Base-by-base conservation (phyloP, 805 yeast species). In the Metschnikowia baotianmanensis region DNA sequence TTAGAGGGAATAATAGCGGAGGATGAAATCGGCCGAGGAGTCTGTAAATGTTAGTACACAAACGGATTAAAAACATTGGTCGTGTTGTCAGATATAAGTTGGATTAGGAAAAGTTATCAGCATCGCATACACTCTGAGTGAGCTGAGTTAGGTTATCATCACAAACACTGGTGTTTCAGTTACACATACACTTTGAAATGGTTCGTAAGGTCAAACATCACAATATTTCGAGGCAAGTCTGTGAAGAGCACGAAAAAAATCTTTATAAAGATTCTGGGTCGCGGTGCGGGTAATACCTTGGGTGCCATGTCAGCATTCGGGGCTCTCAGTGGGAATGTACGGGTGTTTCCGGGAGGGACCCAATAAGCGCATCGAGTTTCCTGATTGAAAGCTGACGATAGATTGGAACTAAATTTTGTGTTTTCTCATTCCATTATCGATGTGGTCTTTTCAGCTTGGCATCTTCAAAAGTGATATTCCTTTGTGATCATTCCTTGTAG, bases 111-210 rank as follows among this genome's bases (percentile, higher is more conserved):
- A 35, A 53, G 53, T 68, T 72, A 64, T 73, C 77, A 72, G 76
- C 78, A 72, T 67, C 65, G 70, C 58, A 56, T 48, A 46, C 52
- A 62, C 70, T 73, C 69, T 56, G 78, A 73, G 78, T 73, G 78
- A 73, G 78, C 78, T 73, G 78, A 73, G 78, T 69, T 57, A 67
- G 63, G 69, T 65, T 72, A 57, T 73, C 78, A 73, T 73, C 78
- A 71, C 62, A 55, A 68, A 59, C 53, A 47, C 46, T 33, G 11
- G 15, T 27, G 21, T 16, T 5, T 17, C 9, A 5, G 25, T 22
- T 9, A 11, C 36, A 40, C 43, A 40, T 40, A 40, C 43, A 40
- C 15, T 34, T 34, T 29, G 23, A 6, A 21, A 21, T 9, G 23
- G n/a, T n/a, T n/a, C n/a, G n/a, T n/a, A n/a, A n/a, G n/a, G n/a